phyloP scores from a whole-genome alignment of 2,329 filamentous ascomycete species.

The Claviceps quebecensis region DNA sequence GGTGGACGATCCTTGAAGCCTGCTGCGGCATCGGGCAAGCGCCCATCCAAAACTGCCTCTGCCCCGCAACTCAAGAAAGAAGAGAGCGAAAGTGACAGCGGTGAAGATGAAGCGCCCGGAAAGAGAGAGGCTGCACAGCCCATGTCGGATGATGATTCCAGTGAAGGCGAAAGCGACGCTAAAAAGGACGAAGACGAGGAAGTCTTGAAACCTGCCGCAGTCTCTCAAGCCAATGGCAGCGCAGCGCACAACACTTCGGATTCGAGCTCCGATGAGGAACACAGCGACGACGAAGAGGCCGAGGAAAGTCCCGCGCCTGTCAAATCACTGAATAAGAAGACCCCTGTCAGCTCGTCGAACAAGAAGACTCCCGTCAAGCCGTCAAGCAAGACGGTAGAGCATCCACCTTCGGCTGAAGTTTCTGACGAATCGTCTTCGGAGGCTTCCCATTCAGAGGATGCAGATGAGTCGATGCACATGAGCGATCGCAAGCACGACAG shows the following conservation, averaged over 20 bases:
- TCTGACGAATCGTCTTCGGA: conserved; percentile 6
- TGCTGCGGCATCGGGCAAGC: not conserved
- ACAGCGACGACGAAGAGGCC: conserved; percentile 11
- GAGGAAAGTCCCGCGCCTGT: not conserved
- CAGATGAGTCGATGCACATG: conserved; percentile 27
- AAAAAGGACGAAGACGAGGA: not conserved
- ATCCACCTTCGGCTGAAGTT: not conserved
- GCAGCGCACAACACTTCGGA: conserved; percentile 6
- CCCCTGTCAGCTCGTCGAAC: no score
- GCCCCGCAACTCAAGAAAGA: conserved; percentile 12
- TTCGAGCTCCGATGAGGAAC: conserved; percentile 12
- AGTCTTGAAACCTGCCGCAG: conserved; percentile 7
- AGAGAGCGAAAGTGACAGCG: conserved; percentile 3
- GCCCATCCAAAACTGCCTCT: conserved; percentile 10
- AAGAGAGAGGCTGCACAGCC: conserved; percentile 7
- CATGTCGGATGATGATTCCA: not conserved
- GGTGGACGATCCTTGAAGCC: conserved; percentile 2
- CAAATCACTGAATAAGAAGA: not conserved
- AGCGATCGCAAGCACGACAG: conserved; percentile 15
- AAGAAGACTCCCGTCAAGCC: not conserved
- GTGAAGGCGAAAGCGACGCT: conserved; percentile 15
- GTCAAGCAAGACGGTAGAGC: not conserved
- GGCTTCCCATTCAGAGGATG: conserved; percentile 16
- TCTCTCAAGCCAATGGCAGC: conserved; percentile 11
- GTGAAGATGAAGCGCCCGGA: conserved; percentile 6